A percentile compares a stretch with the other conserved stretches of the same genome.
Evolutionary conservation across 495 filamentous ascomycete genomes (phyloP).

Genomic region (Massariosphaeria phaeospora): DNA sequence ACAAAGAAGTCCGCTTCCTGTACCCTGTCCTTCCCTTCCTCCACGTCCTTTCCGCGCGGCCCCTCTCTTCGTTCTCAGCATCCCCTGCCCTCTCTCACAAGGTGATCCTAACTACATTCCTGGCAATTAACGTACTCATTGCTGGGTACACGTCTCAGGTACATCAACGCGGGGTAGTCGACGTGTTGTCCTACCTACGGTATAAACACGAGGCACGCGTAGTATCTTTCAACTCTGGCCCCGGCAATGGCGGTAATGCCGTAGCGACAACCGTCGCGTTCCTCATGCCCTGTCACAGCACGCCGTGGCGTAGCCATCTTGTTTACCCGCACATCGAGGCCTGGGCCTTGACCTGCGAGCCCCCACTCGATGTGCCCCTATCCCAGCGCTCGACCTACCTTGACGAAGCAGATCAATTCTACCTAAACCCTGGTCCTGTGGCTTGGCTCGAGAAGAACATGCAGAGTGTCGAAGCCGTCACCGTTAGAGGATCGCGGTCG

Average conservation of each 20-base stretch:
- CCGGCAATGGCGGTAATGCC: neutral
- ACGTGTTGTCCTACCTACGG: slow-evolving; percentile 69
- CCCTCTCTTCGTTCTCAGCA: slow-evolving; percentile 60
- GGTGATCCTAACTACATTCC: slow-evolving; percentile 16
- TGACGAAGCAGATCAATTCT: slow-evolving; percentile 91
- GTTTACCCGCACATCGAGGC: slow-evolving; percentile 67
- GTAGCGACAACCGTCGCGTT: slow-evolving; percentile 67
- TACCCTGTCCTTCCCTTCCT: slow-evolving; percentile 86
- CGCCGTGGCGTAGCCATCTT: slow-evolving; percentile 90
- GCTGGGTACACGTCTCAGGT: slow-evolving; percentile 66
- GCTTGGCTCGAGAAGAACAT: slow-evolving; percentile 55
- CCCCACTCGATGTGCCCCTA: slow-evolving; percentile 62
- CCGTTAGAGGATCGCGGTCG: slow-evolving; percentile 10
- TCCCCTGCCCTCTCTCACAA: slow-evolving; percentile 19
- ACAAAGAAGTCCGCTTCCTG: slow-evolving; percentile 97
- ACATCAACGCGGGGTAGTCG: slow-evolving; percentile 74
- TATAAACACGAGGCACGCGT: slow-evolving; percentile 53
- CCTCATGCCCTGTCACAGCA: slow-evolving; percentile 96
- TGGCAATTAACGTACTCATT: slow-evolving; percentile 60
- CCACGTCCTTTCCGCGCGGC: slow-evolving; percentile 70
- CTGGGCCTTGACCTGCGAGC: slow-evolving; percentile 88
- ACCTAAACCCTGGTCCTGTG: slow-evolving; percentile 50
- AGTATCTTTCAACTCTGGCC: neutral
- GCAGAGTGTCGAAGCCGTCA: slow-evolving; percentile 38
- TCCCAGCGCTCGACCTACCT: slow-evolving; percentile 59